A percentile compares a stretch with the other conserved stretches of the same genome.
Evolutionary conservation across 1,284 basidiomycete species (phyloP).

Genomic region (Agaricales sp.): DNA sequence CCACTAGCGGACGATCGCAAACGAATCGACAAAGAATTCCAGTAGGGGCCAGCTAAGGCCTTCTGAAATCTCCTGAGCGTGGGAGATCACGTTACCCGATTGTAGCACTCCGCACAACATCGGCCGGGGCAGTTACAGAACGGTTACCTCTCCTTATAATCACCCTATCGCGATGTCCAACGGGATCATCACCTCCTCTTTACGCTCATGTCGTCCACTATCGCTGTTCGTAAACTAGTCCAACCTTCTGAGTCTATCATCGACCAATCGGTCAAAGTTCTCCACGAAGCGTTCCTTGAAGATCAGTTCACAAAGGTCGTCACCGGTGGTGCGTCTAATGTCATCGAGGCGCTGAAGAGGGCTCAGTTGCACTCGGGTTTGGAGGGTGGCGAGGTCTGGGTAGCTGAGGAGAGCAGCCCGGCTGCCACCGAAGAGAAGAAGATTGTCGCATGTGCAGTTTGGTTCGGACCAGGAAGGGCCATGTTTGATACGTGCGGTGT

Average conservation of each 20-base stretch:
- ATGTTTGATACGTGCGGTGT: slow-evolving; percentile 9
- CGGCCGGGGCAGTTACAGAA: too few relatives aligned
- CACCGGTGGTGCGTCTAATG: not conserved
- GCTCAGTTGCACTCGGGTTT: slow-evolving; percentile 7
- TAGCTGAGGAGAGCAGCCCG: too few relatives aligned
- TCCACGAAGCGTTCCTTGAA: not conserved
- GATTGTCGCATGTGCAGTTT: slow-evolving; percentile 10
- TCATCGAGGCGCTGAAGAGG: not conserved
- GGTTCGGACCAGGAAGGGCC: slow-evolving; percentile 9
- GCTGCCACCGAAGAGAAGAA: slow-evolving; percentile 6
- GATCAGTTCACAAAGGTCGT: not conserved
- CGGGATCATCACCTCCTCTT: not conserved
- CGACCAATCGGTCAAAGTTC: not conserved
- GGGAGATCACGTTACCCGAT: too few relatives aligned
- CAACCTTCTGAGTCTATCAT: not conserved
- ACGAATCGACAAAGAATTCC: too few relatives aligned
- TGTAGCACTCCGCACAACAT: too few relatives aligned
- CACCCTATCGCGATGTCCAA: too few relatives aligned
- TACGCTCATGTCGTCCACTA: not conserved
- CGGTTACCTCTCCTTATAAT: not conserved
- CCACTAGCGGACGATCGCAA: too few relatives aligned
- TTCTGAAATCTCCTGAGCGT: too few relatives aligned
- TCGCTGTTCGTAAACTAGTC: not conserved
- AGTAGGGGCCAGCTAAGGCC: too few relatives aligned
- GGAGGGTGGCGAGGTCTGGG: slow-evolving; percentile 9